Evolutionary conservation across 116 monocot species (phyloP), one percentile per base, ranked within the genome.

Genomic region (Phalaenopsis hybrid): DNA sequence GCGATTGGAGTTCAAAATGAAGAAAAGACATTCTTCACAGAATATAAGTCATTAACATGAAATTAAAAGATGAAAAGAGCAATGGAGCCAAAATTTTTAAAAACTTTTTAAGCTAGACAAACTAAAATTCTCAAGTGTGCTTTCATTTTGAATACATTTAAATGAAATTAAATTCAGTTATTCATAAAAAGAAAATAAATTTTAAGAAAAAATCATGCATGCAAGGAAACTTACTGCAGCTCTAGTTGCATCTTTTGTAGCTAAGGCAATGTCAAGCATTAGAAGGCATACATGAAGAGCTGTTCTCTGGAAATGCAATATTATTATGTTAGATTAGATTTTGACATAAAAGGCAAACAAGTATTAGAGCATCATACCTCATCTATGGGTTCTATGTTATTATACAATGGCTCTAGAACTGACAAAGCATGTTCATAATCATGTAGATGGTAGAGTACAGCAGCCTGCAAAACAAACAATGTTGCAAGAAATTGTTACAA

Each of bases 251-350:
- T 94, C 89, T 79, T 87, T 79, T 43, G 82, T 85, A 86, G 91
- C 87, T 44, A 97, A 86, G 50, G 94, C 79, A 90, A 89, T 81
- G 84, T 94, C 97, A 85, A 94, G 81, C 34, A 97, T 84, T 44
- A 92, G 90, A 85, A 94, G 89, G 81, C 94, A 97, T 45, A 94
- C 89, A 84, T 89, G 88, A 83, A 94, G 88, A 70, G 94, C 91
- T 59, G 82, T 91, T 84, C 85, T 81, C 97, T 97, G 94, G 75
- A 90, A 58, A 85, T 68, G 74, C 52, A 73, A 33, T 41, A 57
- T 50, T 45, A 50, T 75, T 17, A 12, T 28, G 75, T 76, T 43
- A 82, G 79, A 18, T 72, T 76, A 81, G 63, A 80, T 15, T 6
- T 63, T 28, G 74, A 23, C n/a, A 79, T 79, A 80, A 31, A 44